Percentiles rank a stretch among this genome's conserved stretches.
phyloP scores from a whole-genome alignment of 148 eudicot species.

The Pharnaceum exiguum region DNA sequence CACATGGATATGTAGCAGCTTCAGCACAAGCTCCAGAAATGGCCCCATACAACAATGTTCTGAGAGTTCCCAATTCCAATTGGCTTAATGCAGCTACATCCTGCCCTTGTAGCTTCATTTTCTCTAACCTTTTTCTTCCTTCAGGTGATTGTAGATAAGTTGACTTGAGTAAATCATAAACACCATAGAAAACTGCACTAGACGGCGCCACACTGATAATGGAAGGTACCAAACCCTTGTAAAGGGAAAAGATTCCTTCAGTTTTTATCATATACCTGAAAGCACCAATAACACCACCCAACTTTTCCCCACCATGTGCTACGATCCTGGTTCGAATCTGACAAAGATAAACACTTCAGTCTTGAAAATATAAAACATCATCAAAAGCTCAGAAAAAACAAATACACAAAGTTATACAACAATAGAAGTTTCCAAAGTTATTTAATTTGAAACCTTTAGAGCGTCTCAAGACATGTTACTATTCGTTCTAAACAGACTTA shows the following conservation, averaged over 20 bases:
- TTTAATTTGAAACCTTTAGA: too few relatives aligned
- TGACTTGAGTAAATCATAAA: slow-evolving; percentile 57
- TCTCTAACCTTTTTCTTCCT: slow-evolving; percentile 45
- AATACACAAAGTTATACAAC: not conserved
- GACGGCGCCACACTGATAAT: slow-evolving; percentile 66
- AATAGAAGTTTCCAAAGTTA: too few relatives aligned
- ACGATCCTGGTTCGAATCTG: slow-evolving; percentile 63
- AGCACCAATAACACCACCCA: slow-evolving; percentile 68
- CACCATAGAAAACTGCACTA: slow-evolving; percentile 65
- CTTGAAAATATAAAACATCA: not conserved
- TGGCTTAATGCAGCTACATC: slow-evolving; percentile 48
- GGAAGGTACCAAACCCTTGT: slow-evolving; percentile 63
- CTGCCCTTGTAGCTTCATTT: slow-evolving; percentile 45
- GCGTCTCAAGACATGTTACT: too few relatives aligned
- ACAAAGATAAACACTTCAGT: not conserved
- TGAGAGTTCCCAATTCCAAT: slow-evolving; percentile 51
- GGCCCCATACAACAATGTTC: slow-evolving; percentile 62
- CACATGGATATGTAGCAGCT: slow-evolving; percentile 67
- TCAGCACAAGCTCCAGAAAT: slow-evolving; percentile 78
- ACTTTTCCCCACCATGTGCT: slow-evolving; percentile 61
- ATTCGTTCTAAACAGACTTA: too few relatives aligned
- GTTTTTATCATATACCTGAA: slow-evolving; percentile 49
- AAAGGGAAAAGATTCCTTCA: slow-evolving; percentile 66
- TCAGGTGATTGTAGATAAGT: slow-evolving; percentile 53
- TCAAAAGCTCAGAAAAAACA: not conserved